Percentiles rank a stretch among this genome's conserved stretches.
Evolutionary conservation across 2,329 filamentous ascomycete genomes (phyloP).

Genomic region (Fusarium albidum): DNA sequence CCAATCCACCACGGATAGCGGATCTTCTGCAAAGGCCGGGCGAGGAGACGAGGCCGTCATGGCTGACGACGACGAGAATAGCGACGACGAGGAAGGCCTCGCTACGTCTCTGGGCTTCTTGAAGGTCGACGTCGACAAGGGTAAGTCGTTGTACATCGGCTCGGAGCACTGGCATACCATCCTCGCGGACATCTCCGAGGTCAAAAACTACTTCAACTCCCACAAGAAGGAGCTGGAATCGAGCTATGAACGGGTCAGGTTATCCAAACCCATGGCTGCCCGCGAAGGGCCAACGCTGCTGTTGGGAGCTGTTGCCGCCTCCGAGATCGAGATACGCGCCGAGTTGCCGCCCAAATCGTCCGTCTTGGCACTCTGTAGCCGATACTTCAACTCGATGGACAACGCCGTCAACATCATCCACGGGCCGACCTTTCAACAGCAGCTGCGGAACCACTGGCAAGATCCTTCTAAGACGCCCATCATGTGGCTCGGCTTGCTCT

Average conservation of each 20-base stretch:
- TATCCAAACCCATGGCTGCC: slow-evolving; percentile 68
- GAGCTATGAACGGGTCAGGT: slow-evolving; percentile 79
- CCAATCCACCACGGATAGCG: slow-evolving; percentile 52
- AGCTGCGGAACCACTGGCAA: slow-evolving; percentile 72
- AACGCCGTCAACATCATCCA: slow-evolving; percentile 79
- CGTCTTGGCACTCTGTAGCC: slow-evolving; percentile 83
- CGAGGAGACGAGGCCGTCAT: slow-evolving; percentile 63
- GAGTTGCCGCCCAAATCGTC: slow-evolving; percentile 82
- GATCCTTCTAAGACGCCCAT: slow-evolving; percentile 76
- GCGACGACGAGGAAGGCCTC: slow-evolving; percentile 73
- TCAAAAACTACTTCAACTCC: slow-evolving; percentile 85
- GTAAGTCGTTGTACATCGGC: slow-evolving; percentile 82
- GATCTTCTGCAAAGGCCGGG: slow-evolving; percentile 59
- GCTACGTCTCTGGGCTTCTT: slow-evolving; percentile 81
- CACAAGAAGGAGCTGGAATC: slow-evolving; percentile 91
- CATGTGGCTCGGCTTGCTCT: slow-evolving; percentile 82
- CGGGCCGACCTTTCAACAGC: slow-evolving; percentile 83
- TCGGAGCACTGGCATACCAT: slow-evolving; percentile 86
- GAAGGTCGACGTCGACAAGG: slow-evolving; percentile 80
- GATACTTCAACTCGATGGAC: slow-evolving; percentile 88
- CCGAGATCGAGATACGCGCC: slow-evolving; percentile 79
- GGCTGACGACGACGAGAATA: slow-evolving; percentile 63
- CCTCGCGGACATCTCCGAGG: slow-evolving; percentile 84
- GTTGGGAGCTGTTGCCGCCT: slow-evolving; percentile 76
- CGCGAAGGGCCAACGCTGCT: slow-evolving; percentile 78